phyloP scores from a whole-genome alignment of 225 moss, liverwort and hornwort genomes.

The Lunularia cruciata region DNA sequence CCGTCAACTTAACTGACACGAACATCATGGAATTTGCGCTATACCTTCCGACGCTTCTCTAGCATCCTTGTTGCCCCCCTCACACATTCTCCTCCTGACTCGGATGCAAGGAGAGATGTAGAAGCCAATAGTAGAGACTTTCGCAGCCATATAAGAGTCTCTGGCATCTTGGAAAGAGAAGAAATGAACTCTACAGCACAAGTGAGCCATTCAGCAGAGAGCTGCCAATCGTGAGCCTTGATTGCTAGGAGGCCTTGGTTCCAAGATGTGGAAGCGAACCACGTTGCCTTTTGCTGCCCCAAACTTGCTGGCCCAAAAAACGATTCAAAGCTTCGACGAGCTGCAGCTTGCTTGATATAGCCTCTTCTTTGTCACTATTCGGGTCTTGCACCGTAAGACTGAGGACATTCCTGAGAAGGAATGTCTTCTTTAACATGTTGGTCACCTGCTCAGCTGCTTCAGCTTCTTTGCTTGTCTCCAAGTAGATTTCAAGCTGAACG shows the following conservation, averaged over 20 bases:
- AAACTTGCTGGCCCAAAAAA: slow-evolving; percentile 60
- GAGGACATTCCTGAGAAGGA: slow-evolving; percentile 70
- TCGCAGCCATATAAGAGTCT: slow-evolving; percentile 56
- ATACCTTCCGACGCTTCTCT: slow-evolving; percentile 73
- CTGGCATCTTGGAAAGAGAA: slow-evolving; percentile 50
- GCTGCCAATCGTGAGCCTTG: slow-evolving; percentile 54
- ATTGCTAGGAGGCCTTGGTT: slow-evolving; percentile 67
- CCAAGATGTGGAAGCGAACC: slow-evolving; percentile 83
- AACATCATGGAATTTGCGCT: too few relatives aligned
- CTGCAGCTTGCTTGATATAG: slow-evolving; percentile 61
- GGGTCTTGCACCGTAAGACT: slow-evolving; percentile 52
- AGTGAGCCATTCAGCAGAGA: slow-evolving; percentile 56
- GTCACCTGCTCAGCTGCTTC: slow-evolving; percentile 60
- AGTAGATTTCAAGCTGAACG: slow-evolving; percentile 69
- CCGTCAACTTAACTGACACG: too few relatives aligned
- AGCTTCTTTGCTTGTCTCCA: slow-evolving; percentile 66
- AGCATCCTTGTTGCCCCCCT: slow-evolving; percentile 57
- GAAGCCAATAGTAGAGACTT: slow-evolving; percentile 63
- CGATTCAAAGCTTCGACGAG: slow-evolving; percentile 50
- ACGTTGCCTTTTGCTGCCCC: slow-evolving; percentile 71
- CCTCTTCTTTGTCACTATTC: slow-evolving; percentile 38
- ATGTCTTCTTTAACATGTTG: slow-evolving; percentile 67
- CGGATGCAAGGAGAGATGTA: slow-evolving; percentile 53
- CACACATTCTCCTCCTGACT: slow-evolving; percentile 51
- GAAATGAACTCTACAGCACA: slow-evolving; percentile 67